Evolutionary conservation across 805 yeast genomes (phyloP).

Genomic region (Phaffomyces opuntiae): DNA sequence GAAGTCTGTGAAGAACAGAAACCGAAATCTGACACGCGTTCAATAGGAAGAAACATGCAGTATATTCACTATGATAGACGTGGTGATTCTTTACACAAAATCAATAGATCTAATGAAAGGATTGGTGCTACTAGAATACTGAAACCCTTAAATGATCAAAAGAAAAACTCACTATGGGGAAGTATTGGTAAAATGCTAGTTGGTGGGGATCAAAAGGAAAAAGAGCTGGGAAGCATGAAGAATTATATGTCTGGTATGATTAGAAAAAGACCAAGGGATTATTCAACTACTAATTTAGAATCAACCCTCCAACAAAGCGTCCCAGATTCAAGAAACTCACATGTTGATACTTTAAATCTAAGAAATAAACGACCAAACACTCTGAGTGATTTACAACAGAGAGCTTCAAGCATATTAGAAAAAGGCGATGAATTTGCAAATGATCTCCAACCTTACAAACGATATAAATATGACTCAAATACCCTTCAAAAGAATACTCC

Average conservation of each 20-base stretch:
- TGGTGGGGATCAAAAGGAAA: conserved; percentile 6
- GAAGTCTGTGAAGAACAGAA: conserved; percentile 16
- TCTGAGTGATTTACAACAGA: conserved; percentile 5
- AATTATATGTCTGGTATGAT: conserved; percentile 20
- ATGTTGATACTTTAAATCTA: no score
- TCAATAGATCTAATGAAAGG: conserved; percentile 3
- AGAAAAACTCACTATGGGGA: conserved; percentile 14
- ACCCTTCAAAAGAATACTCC: no score
- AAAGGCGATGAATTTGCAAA: conserved; percentile 15
- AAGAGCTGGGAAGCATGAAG: conserved; percentile 18
- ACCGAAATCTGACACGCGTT: conserved; percentile 11
- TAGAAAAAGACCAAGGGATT: conserved; percentile 10
- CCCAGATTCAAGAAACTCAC: no score
- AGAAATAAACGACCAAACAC: neutral
- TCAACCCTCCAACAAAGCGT: no score
- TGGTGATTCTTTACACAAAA: conserved; percentile 7
- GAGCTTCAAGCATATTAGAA: conserved; percentile 12
- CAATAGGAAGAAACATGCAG: conserved; percentile 8
- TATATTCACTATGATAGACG: conserved; percentile 14
- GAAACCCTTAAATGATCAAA: conserved; percentile 12
- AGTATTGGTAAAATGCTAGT: conserved; percentile 15
- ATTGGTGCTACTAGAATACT: conserved; percentile 16
- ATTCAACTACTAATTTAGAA: neutral
- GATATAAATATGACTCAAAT: no score
- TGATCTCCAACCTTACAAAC: conserved; percentile 6